Base-by-base conservation (phyloP, 2,329 filamentous ascomycete species). In the Cercospora sojina region DNA sequence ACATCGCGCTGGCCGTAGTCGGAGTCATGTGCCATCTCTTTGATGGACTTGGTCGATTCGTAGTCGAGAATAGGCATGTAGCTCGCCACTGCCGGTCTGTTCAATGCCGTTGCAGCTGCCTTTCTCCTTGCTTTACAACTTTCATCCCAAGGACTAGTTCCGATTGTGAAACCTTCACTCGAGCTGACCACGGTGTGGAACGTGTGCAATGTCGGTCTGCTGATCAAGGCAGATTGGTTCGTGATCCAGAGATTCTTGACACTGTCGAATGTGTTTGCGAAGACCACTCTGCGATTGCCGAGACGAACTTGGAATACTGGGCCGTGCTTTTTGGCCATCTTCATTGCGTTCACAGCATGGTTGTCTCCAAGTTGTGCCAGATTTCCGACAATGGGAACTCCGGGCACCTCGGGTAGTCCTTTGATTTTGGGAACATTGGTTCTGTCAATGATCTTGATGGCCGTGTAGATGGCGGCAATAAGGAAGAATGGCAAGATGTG, bases 41-140 rank as follows among this genome's bases (percentile, higher is more conserved):
- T 88, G 78, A 94, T 89, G 64, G 88, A 91, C 13, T 86, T 84
- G 13, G 84, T 88, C 29, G 88, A 87, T 76, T 94, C 91, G 27
- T 93, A 86, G 71, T 94, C 91, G 59, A 94, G 88, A 71, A 93
- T 91, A 0, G 91, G 91, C 86, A 93, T 90, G 76, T 94, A 94
- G 0, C 88, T 88, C 73, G 92, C 89, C 1, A 91, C 86, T 0
- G 91, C 88, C 0, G 91, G 90, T 0, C 89, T 85, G 76, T 93
- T 93, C 23, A 94, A 83, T 0, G 91, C 91, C 0, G 91, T 92
- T 3, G 90, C 91, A 1, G 91, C 91, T 0, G 90, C 91, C 80
- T 92, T 93, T 69, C 91, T 86, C 9, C 91, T 85, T 25, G 84
- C 82, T 77, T 93, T 94, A 79, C 90, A 92, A 2, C 88, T 91